Conservation (phyloP, 148 eudicot genomes). For the Cornus florida region DNA sequence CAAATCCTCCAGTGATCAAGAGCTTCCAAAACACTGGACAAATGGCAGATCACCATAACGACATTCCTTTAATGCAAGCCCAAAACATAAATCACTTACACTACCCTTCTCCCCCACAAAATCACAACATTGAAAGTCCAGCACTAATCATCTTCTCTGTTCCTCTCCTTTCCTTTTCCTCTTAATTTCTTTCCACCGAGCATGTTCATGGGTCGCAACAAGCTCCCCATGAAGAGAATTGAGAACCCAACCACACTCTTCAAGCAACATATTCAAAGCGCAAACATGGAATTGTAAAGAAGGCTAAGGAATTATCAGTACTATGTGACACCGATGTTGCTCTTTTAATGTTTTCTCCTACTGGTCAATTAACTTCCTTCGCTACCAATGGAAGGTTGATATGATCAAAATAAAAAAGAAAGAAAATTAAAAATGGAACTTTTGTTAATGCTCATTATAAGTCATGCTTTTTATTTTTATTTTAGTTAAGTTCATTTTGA, state of each 20-base stretch:
- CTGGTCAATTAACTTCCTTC: slow-evolving; percentile 27
- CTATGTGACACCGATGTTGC: slow-evolving; percentile 39
- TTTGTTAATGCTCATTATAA: neutral
- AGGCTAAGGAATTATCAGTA: slow-evolving; percentile 30
- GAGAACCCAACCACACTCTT: slow-evolving; percentile 18
- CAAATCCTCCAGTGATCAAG: neutral
- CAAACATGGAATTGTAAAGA: slow-evolving; percentile 31
- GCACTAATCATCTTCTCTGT: neutral
- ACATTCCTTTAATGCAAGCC: neutral
- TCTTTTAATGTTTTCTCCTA: slow-evolving; percentile 38
- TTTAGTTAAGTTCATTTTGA: neutral
- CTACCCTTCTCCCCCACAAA: neutral
- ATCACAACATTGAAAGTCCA: neutral
- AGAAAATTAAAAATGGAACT: neutral
- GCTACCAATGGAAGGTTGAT: slow-evolving; percentile 31
- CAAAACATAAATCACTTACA: neutral
- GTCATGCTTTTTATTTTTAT: too few species aligned
- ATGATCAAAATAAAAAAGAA: too few species aligned
- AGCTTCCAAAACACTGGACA: neutral
- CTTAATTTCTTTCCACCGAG: neutral
- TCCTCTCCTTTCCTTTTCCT: neutral
- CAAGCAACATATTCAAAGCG: slow-evolving; percentile 28
- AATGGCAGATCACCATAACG: neutral
- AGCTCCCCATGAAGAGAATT: slow-evolving; percentile 26
- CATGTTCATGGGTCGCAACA: slow-evolving; percentile 32